Conservation (phyloP, 2,329 filamentous ascomycete genomes). For the Madurella mycetomatis region DNA sequence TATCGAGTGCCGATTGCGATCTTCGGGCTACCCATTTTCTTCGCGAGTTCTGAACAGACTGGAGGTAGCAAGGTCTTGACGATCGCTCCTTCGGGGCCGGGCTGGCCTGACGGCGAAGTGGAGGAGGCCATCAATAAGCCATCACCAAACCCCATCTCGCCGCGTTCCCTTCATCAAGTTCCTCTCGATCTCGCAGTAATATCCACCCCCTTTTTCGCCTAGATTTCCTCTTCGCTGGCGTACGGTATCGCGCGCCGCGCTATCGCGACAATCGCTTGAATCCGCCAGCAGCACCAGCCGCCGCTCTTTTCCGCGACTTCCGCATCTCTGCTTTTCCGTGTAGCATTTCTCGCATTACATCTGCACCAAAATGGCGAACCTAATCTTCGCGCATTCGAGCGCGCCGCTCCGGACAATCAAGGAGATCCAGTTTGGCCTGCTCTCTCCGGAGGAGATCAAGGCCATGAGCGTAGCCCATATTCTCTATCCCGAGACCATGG, state of each 20-base stretch:
- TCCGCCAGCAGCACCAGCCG: background rate
- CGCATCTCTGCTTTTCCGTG: background rate
- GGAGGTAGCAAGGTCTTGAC: constrained; percentile 33
- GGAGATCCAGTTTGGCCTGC: constrained; percentile 97
- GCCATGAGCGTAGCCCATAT: constrained; percentile 96
- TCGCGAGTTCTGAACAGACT: constrained; percentile 41
- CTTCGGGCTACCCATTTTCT: constrained; percentile 33
- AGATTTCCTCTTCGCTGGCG: constrained; percentile 2
- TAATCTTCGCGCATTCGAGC: constrained; percentile 85
- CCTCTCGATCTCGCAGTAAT: constrained; percentile 2
- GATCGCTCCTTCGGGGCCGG: constrained; percentile 36
- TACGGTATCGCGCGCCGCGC: constrained; percentile 8
- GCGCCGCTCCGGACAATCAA: constrained; percentile 95
- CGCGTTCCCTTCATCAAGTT: constrained; percentile 16
- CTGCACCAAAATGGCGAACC: constrained; percentile 72
- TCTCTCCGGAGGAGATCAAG: constrained; percentile 98
- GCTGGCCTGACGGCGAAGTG: constrained; percentile 34
- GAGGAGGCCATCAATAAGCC: constrained; percentile 23
- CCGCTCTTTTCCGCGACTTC: constrained; percentile 7
- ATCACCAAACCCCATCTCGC: constrained; percentile 17
- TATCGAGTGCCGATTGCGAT: constrained; percentile 36
- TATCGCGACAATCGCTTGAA: constrained; percentile 17
- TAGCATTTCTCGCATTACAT: background rate
- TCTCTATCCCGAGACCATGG: constrained; percentile 99
- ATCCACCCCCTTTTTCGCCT: constrained; percentile 2